Conservation (phyloP, 2,329 filamentous ascomycete species). For the Daldinia eschscholtzii region DNA sequence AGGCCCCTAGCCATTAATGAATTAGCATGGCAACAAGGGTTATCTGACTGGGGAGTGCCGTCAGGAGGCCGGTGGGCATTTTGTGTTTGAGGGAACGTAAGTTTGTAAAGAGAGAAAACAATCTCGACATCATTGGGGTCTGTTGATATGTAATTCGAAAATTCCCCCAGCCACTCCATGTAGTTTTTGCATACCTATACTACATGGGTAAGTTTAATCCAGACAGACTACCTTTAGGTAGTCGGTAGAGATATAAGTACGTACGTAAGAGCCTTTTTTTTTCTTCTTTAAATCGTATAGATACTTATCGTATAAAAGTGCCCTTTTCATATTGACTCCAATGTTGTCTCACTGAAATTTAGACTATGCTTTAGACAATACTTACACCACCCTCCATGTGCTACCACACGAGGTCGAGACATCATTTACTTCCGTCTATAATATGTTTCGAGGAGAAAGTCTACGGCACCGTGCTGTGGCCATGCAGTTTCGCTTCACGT, state of each 20-base stretch:
- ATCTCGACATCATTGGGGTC: conserved; percentile 25
- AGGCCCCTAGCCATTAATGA: conserved; percentile 37
- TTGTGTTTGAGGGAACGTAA: conserved; percentile 16
- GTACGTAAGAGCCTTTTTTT: background rate
- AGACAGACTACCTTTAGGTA: background rate
- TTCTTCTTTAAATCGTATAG: background rate
- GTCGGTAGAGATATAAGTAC: background rate
- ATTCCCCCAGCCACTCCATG: conserved; percentile 19
- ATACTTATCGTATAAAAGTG: background rate
- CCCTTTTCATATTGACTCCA: background rate
- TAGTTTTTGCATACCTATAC: conserved; percentile 15
- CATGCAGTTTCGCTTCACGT: conserved; percentile 34
- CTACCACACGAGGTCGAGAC: conserved; percentile 29
- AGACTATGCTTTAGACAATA: conserved; percentile 1
- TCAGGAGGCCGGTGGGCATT: conserved; percentile 31
- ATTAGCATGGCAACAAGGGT: conserved; percentile 35
- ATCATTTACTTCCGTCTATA: conserved; percentile 12
- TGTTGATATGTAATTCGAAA: conserved; percentile 25
- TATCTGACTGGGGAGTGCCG: conserved; percentile 29
- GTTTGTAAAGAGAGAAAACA: conserved; percentile 11
- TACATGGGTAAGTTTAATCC: no score
- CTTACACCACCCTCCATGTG: conserved; percentile 10
- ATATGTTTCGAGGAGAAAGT: conserved; percentile 18
- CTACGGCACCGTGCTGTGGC: conserved; percentile 19
- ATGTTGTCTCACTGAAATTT: conserved; percentile 6